These are phyloP conservation scores for Nannizzia gypsea DNA, from an alignment of 2,329 filamentous ascomycete genomes.

Conservation along the genomic window DNA sequence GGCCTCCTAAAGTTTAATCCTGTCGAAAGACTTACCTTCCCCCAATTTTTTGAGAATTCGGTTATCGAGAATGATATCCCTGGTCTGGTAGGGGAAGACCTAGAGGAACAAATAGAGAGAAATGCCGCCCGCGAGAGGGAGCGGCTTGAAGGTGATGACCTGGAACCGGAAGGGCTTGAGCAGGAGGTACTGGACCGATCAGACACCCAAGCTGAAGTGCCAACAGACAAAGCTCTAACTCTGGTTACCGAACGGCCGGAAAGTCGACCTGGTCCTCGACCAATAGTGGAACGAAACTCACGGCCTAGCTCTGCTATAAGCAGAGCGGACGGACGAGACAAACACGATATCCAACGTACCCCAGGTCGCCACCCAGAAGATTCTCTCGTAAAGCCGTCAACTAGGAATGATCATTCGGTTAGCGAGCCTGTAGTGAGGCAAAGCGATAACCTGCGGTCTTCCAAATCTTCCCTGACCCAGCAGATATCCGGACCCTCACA, in stretches of 20 bases:
- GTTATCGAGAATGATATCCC: slow-evolving; percentile 68
- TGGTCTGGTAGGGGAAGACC: slow-evolving; percentile 66
- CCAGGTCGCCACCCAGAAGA: not conserved
- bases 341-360: not conserved
- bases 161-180: not conserved
- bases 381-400: not conserved
- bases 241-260: not conserved
- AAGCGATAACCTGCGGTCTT: not conserved
- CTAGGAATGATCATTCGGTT: not conserved
- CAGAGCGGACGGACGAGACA: not conserved
- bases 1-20: slow-evolving; percentile 74
- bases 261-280: not conserved
- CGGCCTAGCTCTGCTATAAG: not conserved
- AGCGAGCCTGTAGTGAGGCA: not conserved
- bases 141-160: slow-evolving; percentile 7
- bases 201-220: not conserved
- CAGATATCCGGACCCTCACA: not conserved
- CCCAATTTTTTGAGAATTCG: slow-evolving; percentile 66
- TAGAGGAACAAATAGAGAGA: slow-evolving; percentile 15
- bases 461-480: not conserved
- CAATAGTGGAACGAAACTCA: not conserved
- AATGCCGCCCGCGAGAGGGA: slow-evolving; percentile 7
- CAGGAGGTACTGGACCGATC: not conserved
- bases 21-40: slow-evolving; percentile 72
- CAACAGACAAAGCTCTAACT: slow-evolving; percentile 11